Base-by-base conservation (phyloP, 805 yeast genomes). In the Zygoascus tannicola region DNA sequence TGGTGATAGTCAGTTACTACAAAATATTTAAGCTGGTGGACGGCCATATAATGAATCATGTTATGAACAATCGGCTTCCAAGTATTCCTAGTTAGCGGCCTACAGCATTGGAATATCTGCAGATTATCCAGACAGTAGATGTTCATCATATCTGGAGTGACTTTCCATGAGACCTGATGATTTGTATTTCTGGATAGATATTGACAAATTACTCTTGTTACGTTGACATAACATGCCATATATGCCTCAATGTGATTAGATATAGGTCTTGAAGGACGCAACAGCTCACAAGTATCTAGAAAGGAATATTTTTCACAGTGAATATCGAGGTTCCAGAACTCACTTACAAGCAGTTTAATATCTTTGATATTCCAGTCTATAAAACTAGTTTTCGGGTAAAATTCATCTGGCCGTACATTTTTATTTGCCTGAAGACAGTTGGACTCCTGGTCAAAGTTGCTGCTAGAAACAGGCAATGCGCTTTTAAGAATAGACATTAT, bases 1-100 rank as follows among this genome's bases (percentile, higher is more conserved):
- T 22, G 15, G 18, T 35, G 22, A 33, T 50, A 50, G 36, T 50
- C 38, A 34, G 53, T 42, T 14, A 47, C 15, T 22, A 45, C 19
- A 14, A 40, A 15, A 26, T 21, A 16, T 5, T 16, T 16, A 19
- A 26, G 19, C 23, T 28, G 18, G n/a, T 35, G 15, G 15, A 26
- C 30, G 7, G 12, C 30, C 30, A 26, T 26, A 26, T 26, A 26
- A 26, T 26, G 30, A 8, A 26, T 26, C 30, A 26, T 26, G 12
- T 7, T 26, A 26, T 26, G 30, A 12, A 26, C 30, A 8, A 26
- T 26, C 12, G 10, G 30, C 30, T 26, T 7, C 30, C 30, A 26
- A 12, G 30, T 26, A 26, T 26, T 12, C 30, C 7, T 26, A 12
- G 7, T 26, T 26, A 26, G 12, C 7, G 30, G 30, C 30, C 7